A percentile compares a stretch with the other conserved stretches of the same genome.
These are phyloP conservation scores for Ormosia semicastrata DNA, from an alignment of 306 rosid species.

Conservation along the genomic window DNA sequence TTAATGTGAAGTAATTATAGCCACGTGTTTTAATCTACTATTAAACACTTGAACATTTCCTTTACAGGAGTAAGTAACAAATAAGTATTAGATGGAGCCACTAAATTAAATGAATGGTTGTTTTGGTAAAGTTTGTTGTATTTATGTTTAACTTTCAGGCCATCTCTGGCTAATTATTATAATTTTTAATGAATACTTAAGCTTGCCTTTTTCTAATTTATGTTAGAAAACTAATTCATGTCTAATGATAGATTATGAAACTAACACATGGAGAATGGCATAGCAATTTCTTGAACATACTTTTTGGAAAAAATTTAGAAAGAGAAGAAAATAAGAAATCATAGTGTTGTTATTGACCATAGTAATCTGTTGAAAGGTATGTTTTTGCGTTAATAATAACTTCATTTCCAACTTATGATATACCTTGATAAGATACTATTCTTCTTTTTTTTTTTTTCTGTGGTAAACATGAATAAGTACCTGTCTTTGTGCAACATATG, in stretches of 20 bases:
- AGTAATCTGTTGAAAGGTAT: not conserved
- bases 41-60: not conserved
- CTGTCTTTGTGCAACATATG: not conserved
- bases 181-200: not conserved
- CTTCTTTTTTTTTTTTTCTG: not conserved
- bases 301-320: not conserved
- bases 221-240: not conserved
- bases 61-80: not conserved
- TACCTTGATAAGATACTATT: not conserved
- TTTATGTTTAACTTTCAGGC: not conserved
- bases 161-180: not conserved
- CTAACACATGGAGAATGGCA: not conserved
- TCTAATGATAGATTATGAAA: not conserved
- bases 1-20: not conserved
- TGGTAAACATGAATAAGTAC: not conserved
- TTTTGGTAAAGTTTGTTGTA: not conserved
- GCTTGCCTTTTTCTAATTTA: not conserved
- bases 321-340: not conserved
- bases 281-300: not conserved
- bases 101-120: not conserved
- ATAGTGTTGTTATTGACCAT: not conserved
- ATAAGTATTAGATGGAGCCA: not conserved
- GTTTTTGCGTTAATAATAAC: not conserved
- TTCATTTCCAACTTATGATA: not conserved
- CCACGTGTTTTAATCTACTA: not conserved